A percentile compares a stretch with the other conserved stretches of the same genome.
phyloP scores from a whole-genome alignment of 2,329 filamentous ascomycete genomes.

The Chaetomium olivaceum region DNA sequence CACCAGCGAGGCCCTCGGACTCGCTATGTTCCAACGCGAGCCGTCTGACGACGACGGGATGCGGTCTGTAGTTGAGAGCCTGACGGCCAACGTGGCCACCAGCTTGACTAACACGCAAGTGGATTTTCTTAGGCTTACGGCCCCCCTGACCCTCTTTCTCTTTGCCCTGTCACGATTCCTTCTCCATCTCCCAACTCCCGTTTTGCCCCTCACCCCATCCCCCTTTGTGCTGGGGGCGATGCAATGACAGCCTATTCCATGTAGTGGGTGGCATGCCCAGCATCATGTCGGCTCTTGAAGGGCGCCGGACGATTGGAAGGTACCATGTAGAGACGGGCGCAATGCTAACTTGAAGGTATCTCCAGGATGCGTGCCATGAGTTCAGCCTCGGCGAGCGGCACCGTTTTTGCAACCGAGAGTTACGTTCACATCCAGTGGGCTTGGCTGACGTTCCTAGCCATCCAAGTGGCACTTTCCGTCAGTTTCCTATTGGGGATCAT shows the following conservation, averaged over 20 bases:
- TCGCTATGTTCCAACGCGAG: constrained; percentile 24
- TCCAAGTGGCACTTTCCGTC: constrained; percentile 29
- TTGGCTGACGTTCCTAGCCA: constrained; percentile 33
- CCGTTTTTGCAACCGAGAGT: constrained; percentile 24
- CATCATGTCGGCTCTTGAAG: background rate
- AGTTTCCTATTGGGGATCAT: constrained; percentile 34
- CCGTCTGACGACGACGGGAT: constrained; percentile 12
- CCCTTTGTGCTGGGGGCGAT: background rate
- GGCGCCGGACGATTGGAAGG: background rate
- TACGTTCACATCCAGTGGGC: constrained; percentile 34
- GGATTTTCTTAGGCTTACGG: constrained; percentile 7
- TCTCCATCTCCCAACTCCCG: background rate
- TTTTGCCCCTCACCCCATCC: background rate
- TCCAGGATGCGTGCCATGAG: constrained; percentile 30
- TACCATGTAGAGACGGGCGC: background rate
- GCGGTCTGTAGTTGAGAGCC: constrained; percentile 26
- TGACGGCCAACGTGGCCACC: constrained; percentile 33
- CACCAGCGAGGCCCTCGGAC: constrained; percentile 27
- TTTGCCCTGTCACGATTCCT: background rate
- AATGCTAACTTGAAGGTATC: background rate
- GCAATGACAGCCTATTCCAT: background rate
- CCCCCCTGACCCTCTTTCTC: background rate
- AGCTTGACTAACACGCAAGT: constrained; percentile 35
- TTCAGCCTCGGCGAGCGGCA: constrained; percentile 24
- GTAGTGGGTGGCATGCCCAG: background rate